These are phyloP conservation scores for Guyanaporus albipodus DNA, from an alignment of 768 basidiomycete species.

Conservation along the genomic window DNA sequence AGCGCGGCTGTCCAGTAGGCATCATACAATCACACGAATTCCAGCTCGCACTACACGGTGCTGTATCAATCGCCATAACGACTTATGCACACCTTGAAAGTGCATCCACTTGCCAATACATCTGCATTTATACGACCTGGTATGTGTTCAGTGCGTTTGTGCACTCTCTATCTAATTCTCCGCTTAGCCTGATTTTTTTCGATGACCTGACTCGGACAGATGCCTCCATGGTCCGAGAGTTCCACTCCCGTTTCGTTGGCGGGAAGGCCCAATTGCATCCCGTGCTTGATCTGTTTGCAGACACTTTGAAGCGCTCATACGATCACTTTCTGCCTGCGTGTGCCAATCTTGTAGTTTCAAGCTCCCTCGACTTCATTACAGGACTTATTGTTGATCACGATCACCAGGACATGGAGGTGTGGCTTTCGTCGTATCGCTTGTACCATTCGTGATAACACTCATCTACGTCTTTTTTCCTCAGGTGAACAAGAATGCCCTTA, in stretches of 20 bases:
- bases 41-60: conserved; percentile 2
- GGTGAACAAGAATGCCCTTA: neutral
- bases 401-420: neutral
- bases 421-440: too few species aligned
- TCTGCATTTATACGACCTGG: conserved; percentile 5
- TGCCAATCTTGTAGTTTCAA: conserved; percentile 4
- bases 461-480: too few species aligned
- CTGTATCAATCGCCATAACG: conserved; percentile 1
- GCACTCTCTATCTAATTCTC: neutral
- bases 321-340: conserved; percentile 1
- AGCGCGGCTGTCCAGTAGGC: neutral
- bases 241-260: conserved; percentile 1
- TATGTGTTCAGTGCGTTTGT: neutral
- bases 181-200: conserved; percentile 1
- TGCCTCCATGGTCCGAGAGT: conserved; percentile 1
- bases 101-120: conserved; percentile 1
- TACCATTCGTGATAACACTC: too few species aligned
- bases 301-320: neutral
- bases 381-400: conserved; percentile 3
- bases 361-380: conserved; percentile 2
- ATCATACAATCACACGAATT: conserved; percentile 2
- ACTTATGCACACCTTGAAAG: conserved; percentile 2
- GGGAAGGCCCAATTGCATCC: neutral
- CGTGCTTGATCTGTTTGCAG: neutral
- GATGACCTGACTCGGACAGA: conserved; percentile 6